These are phyloP conservation scores for Erodium texanum DNA, from an alignment of 441 rosid species.

Conservation along the genomic window DNA sequence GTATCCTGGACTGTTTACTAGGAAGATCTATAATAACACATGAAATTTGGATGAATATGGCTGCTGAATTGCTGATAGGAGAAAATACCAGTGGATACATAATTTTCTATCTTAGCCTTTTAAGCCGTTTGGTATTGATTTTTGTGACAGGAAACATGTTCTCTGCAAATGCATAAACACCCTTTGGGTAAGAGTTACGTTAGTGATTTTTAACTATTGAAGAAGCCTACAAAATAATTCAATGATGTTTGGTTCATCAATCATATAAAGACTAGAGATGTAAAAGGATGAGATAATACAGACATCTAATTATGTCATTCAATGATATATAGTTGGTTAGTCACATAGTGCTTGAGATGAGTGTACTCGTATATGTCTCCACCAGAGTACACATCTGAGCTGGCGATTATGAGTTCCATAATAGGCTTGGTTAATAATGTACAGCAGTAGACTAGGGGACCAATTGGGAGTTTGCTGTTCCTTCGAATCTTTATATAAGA, in stretches of 20 bases:
- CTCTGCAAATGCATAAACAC: no score
- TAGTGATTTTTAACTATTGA: not conserved
- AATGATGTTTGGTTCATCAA: not conserved
- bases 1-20: not conserved
- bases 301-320: not conserved
- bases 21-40: not conserved
- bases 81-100: not conserved
- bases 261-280: not conserved
- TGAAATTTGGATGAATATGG: not conserved
- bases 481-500: not conserved
- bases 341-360: not conserved
- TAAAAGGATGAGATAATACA: not conserved
- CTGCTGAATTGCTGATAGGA: no score
- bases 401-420: not conserved
- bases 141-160: no score
- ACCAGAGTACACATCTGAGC: not conserved
- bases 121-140: not conserved
- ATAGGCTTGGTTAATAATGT: not conserved
- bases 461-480: not conserved
- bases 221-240: not conserved
- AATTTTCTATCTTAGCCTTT: not conserved
- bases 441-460: not conserved
- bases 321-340: not conserved
- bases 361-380: not conserved
- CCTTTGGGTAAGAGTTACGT: not conserved